Evolutionary conservation across 2,329 filamentous ascomycete genomes (phyloP), one percentile per base, ranked within the genome.

Genomic region (Calonectria naviculata): DNA sequence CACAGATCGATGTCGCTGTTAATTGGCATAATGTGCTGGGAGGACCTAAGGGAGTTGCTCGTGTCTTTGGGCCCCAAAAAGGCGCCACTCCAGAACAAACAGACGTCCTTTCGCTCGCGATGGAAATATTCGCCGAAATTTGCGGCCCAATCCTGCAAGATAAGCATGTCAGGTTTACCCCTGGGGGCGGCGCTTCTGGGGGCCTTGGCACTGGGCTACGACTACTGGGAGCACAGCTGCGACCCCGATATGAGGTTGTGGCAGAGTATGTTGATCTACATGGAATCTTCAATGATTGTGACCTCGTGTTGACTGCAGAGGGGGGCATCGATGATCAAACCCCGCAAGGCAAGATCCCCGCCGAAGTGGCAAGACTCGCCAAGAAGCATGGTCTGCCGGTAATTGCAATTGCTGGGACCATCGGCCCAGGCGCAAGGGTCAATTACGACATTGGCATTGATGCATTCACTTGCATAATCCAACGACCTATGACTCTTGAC

Each of bases 1-100:
- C 76, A 73, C 82, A 52, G 75, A 87, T 89, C 21, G 86, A 89
- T 68, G 87, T 85, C 2, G 85, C 86, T 0, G 87, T 87, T 70
- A 89, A 89, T 75, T 86, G 85, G 82, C 82, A 87, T 63, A 89
- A 89, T 54, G 80, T 88, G 1, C 82, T 89, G 0, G 88, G 87
- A 58, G 87, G 87, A 2, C 80, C 83, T 6, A 80, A 81, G 4
- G 86, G 87, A 1, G 87, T 89, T 1, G 87, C 87, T 29, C 81
- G 84, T 46, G 82, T 89, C 0, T 89, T 87, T 68, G 87, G 87
- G 1, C 85, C 85, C 0, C 87, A 89, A 72, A 89, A 89, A 69
- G 87, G 87, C 1, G 86, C 87, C 2, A 85, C 81, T 0, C 74
- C 79, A 1, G 77, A 79, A 9, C 84, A 88, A 72, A 84, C 86